Percentiles rank a stretch among this genome's conserved stretches.
These are phyloP conservation scores for Leccinum disarticulatum DNA, from an alignment of 768 basidiomycete species.

Conservation along the genomic window DNA sequence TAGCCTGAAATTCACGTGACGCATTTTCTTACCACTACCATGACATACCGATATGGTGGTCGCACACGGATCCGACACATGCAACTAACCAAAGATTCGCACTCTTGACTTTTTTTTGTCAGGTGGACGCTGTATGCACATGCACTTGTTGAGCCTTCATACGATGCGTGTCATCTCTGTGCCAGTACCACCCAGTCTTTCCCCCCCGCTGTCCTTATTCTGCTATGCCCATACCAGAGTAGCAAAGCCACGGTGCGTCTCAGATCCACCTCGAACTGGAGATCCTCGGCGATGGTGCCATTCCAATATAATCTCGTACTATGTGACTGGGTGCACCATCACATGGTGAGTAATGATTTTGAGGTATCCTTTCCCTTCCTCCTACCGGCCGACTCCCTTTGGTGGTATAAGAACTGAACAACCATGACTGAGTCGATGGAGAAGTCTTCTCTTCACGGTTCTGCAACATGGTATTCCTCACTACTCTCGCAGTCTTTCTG, in stretches of 20 bases:
- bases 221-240: constrained; percentile 12
- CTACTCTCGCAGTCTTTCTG: constrained; percentile 1
- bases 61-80: constrained; percentile 7
- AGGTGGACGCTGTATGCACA: constrained; percentile 17
- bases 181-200: background rate
- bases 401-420: constrained; percentile 20
- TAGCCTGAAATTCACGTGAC: constrained; percentile 13
- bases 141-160: constrained; percentile 8
- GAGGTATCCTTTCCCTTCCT: background rate
- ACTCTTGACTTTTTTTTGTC: constrained; percentile 3
- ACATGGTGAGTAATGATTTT: constrained; percentile 11
- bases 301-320: constrained; percentile 16
- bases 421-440: background rate
- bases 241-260: constrained; percentile 1
- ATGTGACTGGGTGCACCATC: constrained; percentile 1
- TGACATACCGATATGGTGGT: constrained; percentile 8
- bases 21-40: background rate
- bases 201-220: constrained; percentile 1
- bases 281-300: constrained; percentile 5
- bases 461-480: constrained; percentile 13
- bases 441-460: constrained; percentile 2
- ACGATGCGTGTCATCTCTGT: background rate
- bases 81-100: constrained; percentile 9
- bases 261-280: constrained; percentile 4
- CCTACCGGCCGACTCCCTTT: background rate